These are phyloP conservation scores for Malus hybrid DNA, from an alignment of 331 rosid species.

Conservation along the genomic window DNA sequence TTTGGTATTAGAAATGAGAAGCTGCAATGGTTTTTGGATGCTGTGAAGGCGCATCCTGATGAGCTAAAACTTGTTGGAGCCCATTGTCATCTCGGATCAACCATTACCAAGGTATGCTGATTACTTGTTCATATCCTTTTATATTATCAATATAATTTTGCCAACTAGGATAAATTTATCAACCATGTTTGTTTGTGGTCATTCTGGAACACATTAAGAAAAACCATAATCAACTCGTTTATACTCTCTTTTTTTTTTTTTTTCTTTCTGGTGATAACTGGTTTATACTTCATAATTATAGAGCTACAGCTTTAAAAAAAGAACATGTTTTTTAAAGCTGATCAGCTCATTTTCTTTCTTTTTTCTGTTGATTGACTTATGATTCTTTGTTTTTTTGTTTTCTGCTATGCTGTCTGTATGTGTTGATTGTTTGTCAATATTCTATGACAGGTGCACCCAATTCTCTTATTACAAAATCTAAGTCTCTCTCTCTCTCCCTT, in stretches of 20 bases:
- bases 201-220: background rate
- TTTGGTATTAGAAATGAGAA: constrained; percentile 95
- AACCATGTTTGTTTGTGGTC: background rate
- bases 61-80: constrained; percentile 95
- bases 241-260: too few species aligned
- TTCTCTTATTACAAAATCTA: background rate
- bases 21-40: constrained; percentile 94
- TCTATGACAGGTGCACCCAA: background rate
- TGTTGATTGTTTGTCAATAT: background rate
- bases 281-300: background rate
- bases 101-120: constrained; percentile 73
- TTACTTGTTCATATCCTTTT: background rate
- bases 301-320: background rate
- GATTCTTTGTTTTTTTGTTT: background rate
- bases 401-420: background rate
- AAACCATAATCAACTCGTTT: background rate
- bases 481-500: background rate
- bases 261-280: too few species aligned
- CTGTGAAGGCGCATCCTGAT: constrained; percentile 64
- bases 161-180: background rate
- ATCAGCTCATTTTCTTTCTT: too few species aligned
- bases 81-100: constrained; percentile 97
- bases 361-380: background rate
- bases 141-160: background rate
- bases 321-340: background rate